Evolutionary conservation across 306 rosid species (phyloP), one percentile per base, ranked within the genome.

Genomic region (Calophaca sinica): DNA sequence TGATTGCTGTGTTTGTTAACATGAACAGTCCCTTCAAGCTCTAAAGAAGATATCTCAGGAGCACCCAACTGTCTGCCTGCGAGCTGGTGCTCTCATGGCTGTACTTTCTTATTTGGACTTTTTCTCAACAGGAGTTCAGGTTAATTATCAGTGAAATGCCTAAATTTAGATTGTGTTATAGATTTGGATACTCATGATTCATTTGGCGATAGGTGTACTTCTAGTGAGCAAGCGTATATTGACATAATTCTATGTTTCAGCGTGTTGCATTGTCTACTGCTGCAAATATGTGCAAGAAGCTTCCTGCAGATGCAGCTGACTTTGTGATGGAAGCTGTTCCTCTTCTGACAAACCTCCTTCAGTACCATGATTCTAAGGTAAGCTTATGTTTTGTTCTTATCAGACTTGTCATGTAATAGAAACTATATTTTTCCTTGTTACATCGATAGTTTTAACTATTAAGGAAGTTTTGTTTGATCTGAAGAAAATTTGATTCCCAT

Each of bases 271-370:
- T 96, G 73, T 96, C 99, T 44, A 96, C 99, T 80, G 99, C 99
- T 74, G 99, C 99, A 14, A 96, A 96, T 77, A 96, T 96, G 97
- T 96, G 99, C 89, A 96, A 92, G 92, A 96, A 96, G 73, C 99
- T 96, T 82, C 98, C 99, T 64, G 88, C 98, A n/a, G 99, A 96
- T 80, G 99, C 98, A 48, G 89, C 98, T 64, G 99, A 96, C 80
- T 96, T 96, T 85, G 99, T 96, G 75, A 96, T 96, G 99, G 99
- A 96, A 87, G 97, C 99, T 51, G 98, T 96, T 62, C 99, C 99
- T 20, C 88, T 90, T 52, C 76, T 96, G 85, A 96, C 98, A 2
- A 96, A 96, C 84, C 97, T 96, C 72, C 97, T 96, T 80, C 99
- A 96, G 78, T 90, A 92, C 83, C 99, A 88, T 80, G 99, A 96